Base-by-base conservation (phyloP, 1,284 basidiomycete genomes). In the Puccinia triticina region DNA sequence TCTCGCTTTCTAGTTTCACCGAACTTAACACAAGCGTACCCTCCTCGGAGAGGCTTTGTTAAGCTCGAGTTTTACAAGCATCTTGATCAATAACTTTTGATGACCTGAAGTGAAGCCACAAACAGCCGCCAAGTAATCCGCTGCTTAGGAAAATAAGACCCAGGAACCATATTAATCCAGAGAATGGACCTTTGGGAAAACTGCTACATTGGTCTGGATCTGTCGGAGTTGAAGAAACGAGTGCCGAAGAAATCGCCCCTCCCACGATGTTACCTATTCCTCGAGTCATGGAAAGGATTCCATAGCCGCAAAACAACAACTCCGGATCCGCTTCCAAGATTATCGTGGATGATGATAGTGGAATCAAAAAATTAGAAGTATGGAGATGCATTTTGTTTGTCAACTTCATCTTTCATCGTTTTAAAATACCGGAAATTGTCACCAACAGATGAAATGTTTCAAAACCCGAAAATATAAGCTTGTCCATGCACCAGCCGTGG, bases 181-280 rank as follows among this genome's bases (percentile, higher is more conserved):
- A 46, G 12, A 46, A 69, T 11, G 66, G 43, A 3, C 66, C 66
- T 29, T 69, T n/a, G 23, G 66, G 66, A 29, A 69, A 69, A 69
- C n/a, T 43, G 29, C 66, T 29, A 16, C 66, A 69, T 46, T 69
- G 66, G 43, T 5, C 23, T 37, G 40, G 32, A 26, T 69, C 66
- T 40, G 18, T 26, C 29, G 37, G 4, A 29, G 5, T 77, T 66
- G 34, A 53, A 50, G 61, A 48, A 21, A 77, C 64, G 40, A 88
- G 84, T 1, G 85, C 84, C 0, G 88, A 87, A 11, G 88, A 87
- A 55, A 89, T 88, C 5, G 88, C 88, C 12, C 88, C 88, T 10
- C 88, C 88, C 0, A 89, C 83, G 43, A 89, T 87, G 77, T 88
- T 89, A 0, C 88, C 88, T 5, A 89, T 82, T 0, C 89, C 88